Conservation (phyloP, 495 filamentous ascomycete genomes). For the Annulohypoxylon stygium region DNA sequence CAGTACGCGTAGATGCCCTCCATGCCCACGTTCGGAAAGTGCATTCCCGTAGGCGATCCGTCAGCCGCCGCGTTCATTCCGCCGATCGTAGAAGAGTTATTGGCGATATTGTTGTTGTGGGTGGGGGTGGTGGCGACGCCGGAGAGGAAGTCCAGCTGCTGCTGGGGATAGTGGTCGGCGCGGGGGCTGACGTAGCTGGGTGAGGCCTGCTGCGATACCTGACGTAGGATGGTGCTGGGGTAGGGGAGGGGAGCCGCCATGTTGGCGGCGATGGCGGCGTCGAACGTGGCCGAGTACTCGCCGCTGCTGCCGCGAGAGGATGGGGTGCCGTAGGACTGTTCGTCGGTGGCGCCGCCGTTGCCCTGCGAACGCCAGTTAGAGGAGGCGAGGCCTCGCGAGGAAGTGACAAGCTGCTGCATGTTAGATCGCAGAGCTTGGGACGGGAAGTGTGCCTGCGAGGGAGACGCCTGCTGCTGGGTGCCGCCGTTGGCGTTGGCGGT, state of each 20-base stretch:
- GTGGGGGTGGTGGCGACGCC: not conserved
- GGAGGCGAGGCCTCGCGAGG: constrained; percentile 41
- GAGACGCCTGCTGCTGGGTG: constrained; percentile 32
- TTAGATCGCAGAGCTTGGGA: constrained; percentile 26
- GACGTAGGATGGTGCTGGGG: constrained; percentile 15
- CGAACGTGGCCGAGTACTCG: constrained; percentile 26
- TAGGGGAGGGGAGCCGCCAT: not conserved
- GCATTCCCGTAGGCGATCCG: not conserved
- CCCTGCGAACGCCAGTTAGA: constrained; percentile 48
- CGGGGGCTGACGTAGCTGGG: constrained; percentile 13
- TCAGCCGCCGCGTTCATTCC: not conserved
- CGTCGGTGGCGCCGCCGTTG: constrained; percentile 27
- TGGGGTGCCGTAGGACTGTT: not conserved
- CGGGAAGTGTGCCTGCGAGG: constrained; percentile 26
- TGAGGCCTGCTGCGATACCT: not conserved
- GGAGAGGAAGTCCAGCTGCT: constrained; percentile 8
- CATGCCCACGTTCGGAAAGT: constrained; percentile 30
- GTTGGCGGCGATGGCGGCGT: not conserved
- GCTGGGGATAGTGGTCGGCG: constrained; percentile 35
- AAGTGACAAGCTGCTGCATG: constrained; percentile 19
- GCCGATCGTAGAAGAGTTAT: not conserved
- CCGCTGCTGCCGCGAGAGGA: constrained; percentile 20
- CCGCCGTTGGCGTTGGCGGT: not conserved
- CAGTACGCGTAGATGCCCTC: constrained; percentile 61
- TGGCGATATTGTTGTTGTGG: too few species aligned